A percentile compares a stretch with the other conserved stretches of the same genome.
Evolutionary conservation across 1,284 basidiomycete species (phyloP).

Genomic region (Golubevia pallescens): DNA sequence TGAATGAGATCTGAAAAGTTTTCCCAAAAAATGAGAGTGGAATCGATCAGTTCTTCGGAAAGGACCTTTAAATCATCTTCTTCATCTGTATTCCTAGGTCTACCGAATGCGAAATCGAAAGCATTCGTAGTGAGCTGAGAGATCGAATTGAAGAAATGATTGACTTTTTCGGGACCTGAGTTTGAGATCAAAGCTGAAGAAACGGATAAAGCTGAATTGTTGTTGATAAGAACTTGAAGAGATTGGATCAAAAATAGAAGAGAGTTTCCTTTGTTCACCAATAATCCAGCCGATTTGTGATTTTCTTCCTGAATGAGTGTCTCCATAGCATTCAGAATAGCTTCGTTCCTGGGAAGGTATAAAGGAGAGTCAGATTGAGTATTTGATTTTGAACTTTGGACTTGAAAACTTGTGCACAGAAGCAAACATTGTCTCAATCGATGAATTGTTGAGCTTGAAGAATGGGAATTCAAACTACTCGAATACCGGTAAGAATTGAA

Average conservation of each 20-base stretch:
- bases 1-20: too few relatives aligned
- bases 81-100: slow-evolving; percentile 23
- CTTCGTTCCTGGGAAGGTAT: too few relatives aligned
- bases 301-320: slow-evolving; percentile 26
- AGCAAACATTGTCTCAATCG: slow-evolving; percentile 31
- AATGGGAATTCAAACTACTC: background rate
- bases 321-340: slow-evolving; percentile 22
- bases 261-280: slow-evolving; percentile 25
- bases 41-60: slow-evolving; percentile 31
- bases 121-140: slow-evolving; percentile 21
- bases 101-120: slow-evolving; percentile 32
- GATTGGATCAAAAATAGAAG: slow-evolving; percentile 33
- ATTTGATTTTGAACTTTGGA: background rate
- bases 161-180: background rate
- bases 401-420: slow-evolving; percentile 23
- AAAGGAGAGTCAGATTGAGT: too few relatives aligned
- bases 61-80: slow-evolving; percentile 38
- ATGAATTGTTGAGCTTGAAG: slow-evolving; percentile 14
- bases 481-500: slow-evolving; percentile 21
- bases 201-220: background rate
- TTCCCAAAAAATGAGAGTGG: slow-evolving; percentile 13
- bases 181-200: background rate
- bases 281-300: slow-evolving; percentile 7
- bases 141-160: slow-evolving; percentile 24
- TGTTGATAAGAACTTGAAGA: slow-evolving; percentile 10